phyloP scores from a whole-genome alignment of 192 early-diverging fungal species.

The Kickxella alabastrina region DNA sequence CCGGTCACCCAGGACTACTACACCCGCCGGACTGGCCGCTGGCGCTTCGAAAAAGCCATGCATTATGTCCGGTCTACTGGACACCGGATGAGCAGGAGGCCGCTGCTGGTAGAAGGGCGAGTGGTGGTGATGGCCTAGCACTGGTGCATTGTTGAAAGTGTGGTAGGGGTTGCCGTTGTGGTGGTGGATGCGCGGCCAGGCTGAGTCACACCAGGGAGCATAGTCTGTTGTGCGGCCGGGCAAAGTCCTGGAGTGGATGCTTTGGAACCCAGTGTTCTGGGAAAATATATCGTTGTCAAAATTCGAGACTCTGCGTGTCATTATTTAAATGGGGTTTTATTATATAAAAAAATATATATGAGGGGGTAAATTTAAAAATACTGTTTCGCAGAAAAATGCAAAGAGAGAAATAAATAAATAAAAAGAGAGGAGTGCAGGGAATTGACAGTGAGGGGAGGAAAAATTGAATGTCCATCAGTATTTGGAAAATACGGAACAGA shows the following conservation, averaged over 20 bases:
- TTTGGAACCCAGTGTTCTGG: constrained; percentile 26
- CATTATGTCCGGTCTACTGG: not conserved
- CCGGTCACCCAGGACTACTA: constrained; percentile 10
- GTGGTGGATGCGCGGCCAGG: constrained; percentile 4
- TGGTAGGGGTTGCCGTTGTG: not conserved
- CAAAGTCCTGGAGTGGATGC: constrained; percentile 19
- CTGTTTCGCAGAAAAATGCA: too few relatives aligned
- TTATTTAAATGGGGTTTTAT: too few relatives aligned
- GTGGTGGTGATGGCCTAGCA: not conserved
- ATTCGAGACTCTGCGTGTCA: constrained; percentile 33
- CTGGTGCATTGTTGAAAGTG: too few relatives aligned
- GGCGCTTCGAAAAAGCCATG: constrained; percentile 1
- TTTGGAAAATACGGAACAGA: too few relatives aligned
- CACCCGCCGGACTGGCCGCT: constrained; percentile 12
- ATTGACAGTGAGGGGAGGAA: too few relatives aligned
- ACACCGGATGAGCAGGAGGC: not conserved
- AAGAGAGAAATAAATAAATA: too few relatives aligned
- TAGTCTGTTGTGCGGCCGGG: constrained; percentile 21
- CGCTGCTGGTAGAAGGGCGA: not conserved
- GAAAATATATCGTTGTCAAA: constrained; percentile 38
- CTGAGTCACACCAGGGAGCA: constrained; percentile 13
- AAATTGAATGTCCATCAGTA: too few relatives aligned
- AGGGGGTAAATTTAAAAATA: too few relatives aligned
- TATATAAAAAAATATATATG: too few relatives aligned
- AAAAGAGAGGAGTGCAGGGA: too few relatives aligned